Evolutionary conservation across 495 filamentous ascomycete species (phyloP).

Genomic region (Pseudevernia furfuracea): DNA sequence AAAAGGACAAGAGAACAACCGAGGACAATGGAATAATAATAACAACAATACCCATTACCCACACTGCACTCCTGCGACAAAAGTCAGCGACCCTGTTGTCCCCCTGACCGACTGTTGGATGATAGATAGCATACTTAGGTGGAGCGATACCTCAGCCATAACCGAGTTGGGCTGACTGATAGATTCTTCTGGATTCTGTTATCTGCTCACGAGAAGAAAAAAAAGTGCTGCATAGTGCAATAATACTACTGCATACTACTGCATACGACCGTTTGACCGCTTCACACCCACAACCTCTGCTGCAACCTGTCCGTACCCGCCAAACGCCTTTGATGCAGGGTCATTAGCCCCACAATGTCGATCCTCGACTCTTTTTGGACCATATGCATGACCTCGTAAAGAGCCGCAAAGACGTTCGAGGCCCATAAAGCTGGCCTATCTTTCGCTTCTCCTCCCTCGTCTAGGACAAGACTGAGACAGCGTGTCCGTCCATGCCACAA

Average conservation of each 20-base stretch:
- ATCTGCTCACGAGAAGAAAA: background rate
- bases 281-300: background rate
- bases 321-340: conserved; percentile 2
- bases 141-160: background rate
- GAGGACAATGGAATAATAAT: no score
- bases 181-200: background rate
- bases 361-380: background rate
- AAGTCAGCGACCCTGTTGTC: no score
- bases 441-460: conserved; percentile 5
- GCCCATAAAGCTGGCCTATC: background rate
- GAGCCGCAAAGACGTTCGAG: conserved; percentile 4
- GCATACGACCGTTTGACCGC: background rate
- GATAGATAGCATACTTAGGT: background rate
- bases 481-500: no score
- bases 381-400: conserved; percentile 4
- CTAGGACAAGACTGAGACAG: background rate
- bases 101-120: background rate
- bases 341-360: background rate
- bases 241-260: no score
- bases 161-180: conserved; percentile 6
- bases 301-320: background rate
- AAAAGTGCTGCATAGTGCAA: no score
- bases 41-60: no score
- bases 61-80: no score
- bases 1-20: no score